Base-by-base conservation (phyloP, 192 early-diverging fungal genomes). In the Coemansia sp. region DNA sequence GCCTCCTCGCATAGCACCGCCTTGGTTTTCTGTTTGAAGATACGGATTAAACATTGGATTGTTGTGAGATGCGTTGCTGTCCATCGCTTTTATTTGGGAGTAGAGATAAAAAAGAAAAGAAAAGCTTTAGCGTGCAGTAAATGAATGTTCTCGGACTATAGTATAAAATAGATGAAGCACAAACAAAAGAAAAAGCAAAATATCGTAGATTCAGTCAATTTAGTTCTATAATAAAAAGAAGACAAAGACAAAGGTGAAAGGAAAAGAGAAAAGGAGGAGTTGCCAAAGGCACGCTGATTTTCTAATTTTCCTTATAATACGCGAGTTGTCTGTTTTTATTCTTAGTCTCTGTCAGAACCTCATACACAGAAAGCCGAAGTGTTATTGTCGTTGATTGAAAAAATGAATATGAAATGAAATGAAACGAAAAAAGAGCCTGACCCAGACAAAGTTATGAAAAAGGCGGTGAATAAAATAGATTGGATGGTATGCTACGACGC, bases 11-110 rank as follows among this genome's bases (percentile, higher is more conserved):
- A n/a, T n/a, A 54, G 62, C 66, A 40, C 71, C 67, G 63, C 67
- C 67, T 3, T 51, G 47, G 55, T 67, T 58, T 41, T 78, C 68
- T 22, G 68, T 62, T 12, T 63, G 56, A 5, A 32, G 45, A 60
- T 55, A 79, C 21, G 67, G 52, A 67, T 74, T 73, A 47, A 79
- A 74, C 15, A 74, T 62, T 42, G 63, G 57, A 36, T 70, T 78
- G 22, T 52, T 22, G 18, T 79, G 71, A 15, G 76, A 15, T 11
- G 61, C 16, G 70, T 42, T 74, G 66, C 65, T 63, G 59, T 67
- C 69, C 68, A 67, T 70, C 61, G 46, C 19, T 46, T 37, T 46
- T 11, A 36, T 72, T 66, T 46, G 45, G 26, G 61, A 45, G 21
- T 63, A 49, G n/a, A 32, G 26, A 19, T 5, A 5, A 3, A 37